These are phyloP conservation scores for Verticillium nonalfalfae DNA, from an alignment of 2,329 filamentous ascomycete genomes.

Conservation along the genomic window DNA sequence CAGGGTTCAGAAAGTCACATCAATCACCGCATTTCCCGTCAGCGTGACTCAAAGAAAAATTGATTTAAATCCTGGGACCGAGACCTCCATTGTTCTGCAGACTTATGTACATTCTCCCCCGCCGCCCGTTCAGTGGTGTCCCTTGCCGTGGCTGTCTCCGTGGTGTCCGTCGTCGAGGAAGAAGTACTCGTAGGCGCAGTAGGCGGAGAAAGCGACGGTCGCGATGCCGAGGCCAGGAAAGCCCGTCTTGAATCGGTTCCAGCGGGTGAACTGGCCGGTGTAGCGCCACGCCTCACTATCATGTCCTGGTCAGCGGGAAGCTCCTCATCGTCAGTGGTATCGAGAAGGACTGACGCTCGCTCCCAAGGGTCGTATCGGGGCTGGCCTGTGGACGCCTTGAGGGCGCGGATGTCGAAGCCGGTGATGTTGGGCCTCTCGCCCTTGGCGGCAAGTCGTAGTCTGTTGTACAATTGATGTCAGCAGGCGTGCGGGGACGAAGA, in stretches of 20 bases:
- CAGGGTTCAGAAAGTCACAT: neutral
- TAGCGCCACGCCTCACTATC: slow-evolving; percentile 92
- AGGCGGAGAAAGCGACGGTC: slow-evolving; percentile 81
- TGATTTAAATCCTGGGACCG: neutral
- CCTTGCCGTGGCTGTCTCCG: slow-evolving; percentile 45
- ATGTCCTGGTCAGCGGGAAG: slow-evolving; percentile 5
- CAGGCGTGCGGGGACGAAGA: neutral
- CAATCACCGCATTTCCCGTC: neutral
- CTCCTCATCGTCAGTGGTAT: neutral
- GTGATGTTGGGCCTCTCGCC: slow-evolving; percentile 69
- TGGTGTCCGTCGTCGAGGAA: slow-evolving; percentile 70
- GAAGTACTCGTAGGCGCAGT: slow-evolving; percentile 84
- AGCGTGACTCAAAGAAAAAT: neutral
- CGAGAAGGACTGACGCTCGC: slow-evolving; percentile 42
- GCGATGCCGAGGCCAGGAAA: slow-evolving; percentile 93
- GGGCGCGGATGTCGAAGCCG: slow-evolving; percentile 82
- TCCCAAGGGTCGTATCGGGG: slow-evolving; percentile 63
- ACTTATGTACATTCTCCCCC: slow-evolving; percentile 29
- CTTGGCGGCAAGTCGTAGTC: slow-evolving; percentile 45
- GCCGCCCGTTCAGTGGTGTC: slow-evolving; percentile 46
- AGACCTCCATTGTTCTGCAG: neutral
- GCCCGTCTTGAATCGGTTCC: slow-evolving; percentile 78
- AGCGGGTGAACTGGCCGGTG: slow-evolving; percentile 78
- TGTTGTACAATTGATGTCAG: slow-evolving; percentile 12
- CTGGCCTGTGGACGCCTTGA: slow-evolving; percentile 63